Conservation (phyloP, 108 stramenopile species). For the Mediolabrus comicus region DNA sequence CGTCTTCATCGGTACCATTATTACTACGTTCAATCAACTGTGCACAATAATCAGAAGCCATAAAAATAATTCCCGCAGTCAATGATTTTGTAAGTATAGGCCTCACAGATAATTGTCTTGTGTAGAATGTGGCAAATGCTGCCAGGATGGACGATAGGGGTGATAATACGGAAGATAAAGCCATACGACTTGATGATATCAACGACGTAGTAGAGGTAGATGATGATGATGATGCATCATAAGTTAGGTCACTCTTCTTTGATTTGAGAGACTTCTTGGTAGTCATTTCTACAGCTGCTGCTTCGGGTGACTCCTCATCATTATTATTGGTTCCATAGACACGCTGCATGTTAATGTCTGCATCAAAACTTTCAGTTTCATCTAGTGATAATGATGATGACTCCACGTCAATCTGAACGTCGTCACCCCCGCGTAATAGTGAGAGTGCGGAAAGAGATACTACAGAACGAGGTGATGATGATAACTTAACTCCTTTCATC, state of each 20-base stretch:
- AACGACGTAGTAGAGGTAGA: background rate
- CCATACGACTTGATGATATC: background rate
- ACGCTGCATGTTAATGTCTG: slow-evolving; percentile 1
- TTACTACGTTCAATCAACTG: slow-evolving; percentile 59
- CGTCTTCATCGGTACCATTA: slow-evolving; percentile 4
- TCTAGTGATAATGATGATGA: background rate
- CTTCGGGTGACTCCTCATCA: slow-evolving; percentile 17
- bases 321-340: slow-evolving; percentile 12
- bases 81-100: slow-evolving; percentile 83
- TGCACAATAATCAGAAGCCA: slow-evolving; percentile 69
- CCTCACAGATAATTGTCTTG: slow-evolving; percentile 21
- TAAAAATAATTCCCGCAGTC: slow-evolving; percentile 77
- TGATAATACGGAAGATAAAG: background rate
- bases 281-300: slow-evolving; percentile 24
- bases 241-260: background rate
- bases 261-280: slow-evolving; percentile 5
- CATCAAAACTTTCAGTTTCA: slow-evolving; percentile 20
- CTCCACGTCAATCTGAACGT: background rate
- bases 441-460: background rate
- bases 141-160: slow-evolving; percentile 23
- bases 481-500: too few species aligned
- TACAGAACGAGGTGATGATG: background rate
- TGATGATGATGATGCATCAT: background rate
- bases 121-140: slow-evolving; percentile 38
- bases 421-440: background rate